Percentiles rank a stretch among this genome's conserved stretches.
Evolutionary conservation across 2,329 filamentous ascomycete genomes (phyloP).

Genomic region (Fusarium proliferatum): DNA sequence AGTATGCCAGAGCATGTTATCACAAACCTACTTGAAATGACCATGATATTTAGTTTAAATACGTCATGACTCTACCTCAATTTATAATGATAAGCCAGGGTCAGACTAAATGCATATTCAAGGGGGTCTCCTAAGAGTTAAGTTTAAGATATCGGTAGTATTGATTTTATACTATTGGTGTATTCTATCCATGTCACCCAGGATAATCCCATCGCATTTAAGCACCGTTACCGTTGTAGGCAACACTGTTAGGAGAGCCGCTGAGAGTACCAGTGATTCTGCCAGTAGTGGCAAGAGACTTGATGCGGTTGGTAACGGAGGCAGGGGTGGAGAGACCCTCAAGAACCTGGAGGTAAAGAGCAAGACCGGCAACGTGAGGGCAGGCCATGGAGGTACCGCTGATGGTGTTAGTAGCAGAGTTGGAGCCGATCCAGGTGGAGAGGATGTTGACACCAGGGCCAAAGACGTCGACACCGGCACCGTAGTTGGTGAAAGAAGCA

Average conservation of each 20-base stretch:
- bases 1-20: neutral
- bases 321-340: slow-evolving; percentile 55
- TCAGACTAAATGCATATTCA: neutral
- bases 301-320: slow-evolving; percentile 56
- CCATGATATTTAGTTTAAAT: neutral
- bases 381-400: slow-evolving; percentile 57
- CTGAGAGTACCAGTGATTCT: slow-evolving; percentile 51
- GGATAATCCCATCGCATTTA: neutral
- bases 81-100: accelerated
- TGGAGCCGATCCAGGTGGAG: slow-evolving; percentile 57
- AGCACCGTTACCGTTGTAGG: slow-evolving; percentile 57
- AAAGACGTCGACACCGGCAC: slow-evolving; percentile 54
- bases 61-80: accelerated
- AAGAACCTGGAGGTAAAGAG: slow-evolving; percentile 58
- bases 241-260: slow-evolving; percentile 57
- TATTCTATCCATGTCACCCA: neutral
- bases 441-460: slow-evolving; percentile 55
- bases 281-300: slow-evolving; percentile 55
- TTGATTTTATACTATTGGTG: neutral
- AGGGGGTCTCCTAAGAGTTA: accelerated
- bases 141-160: neutral
- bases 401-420: slow-evolving; percentile 49
- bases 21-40: too few species aligned
- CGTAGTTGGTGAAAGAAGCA: slow-evolving; percentile 62
- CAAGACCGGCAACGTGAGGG: slow-evolving; percentile 56